Percentiles rank a stretch among this genome's conserved stretches.
Conservation (phyloP, 2,329 filamentous ascomycete genomes). For the Colletotrichum sp. region DNA sequence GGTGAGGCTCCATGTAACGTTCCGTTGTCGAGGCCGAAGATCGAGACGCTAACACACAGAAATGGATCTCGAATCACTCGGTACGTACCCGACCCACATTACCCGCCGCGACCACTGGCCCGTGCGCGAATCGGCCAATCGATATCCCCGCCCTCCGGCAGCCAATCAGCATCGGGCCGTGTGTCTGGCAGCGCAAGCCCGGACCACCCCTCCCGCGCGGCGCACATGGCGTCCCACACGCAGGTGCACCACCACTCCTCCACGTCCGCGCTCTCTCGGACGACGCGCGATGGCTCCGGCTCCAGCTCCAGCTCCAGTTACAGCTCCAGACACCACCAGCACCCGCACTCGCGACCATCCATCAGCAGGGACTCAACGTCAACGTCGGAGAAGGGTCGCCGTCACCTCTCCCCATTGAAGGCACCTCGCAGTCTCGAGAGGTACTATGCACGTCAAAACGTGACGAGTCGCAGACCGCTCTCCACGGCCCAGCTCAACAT, state of each 20-base stretch:
- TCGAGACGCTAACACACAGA: slow-evolving; percentile 10
- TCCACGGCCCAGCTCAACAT: slow-evolving; percentile 42
- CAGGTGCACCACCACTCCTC: neutral
- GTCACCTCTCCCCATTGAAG: slow-evolving; percentile 24
- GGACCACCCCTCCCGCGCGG: slow-evolving; percentile 1
- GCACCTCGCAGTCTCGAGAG: slow-evolving; percentile 21
- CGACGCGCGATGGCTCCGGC: slow-evolving; percentile 3
- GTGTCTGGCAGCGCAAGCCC: neutral
- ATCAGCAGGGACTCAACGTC: slow-evolving; percentile 1
- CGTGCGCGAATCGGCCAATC: slow-evolving; percentile 3
- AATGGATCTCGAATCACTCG: neutral
- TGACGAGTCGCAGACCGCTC: slow-evolving; percentile 30
- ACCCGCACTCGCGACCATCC: neutral
- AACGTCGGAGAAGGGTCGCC: slow-evolving; percentile 13
- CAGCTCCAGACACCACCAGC: neutral
- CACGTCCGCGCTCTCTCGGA: neutral
- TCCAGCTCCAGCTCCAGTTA: neutral
- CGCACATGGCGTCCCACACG: slow-evolving; percentile 14
- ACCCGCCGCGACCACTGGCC: neutral
- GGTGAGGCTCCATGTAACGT: slow-evolving; percentile 23
- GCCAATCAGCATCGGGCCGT: slow-evolving; percentile 1
- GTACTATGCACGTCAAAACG: slow-evolving; percentile 28
- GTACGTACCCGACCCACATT: neutral
- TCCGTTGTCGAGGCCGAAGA: slow-evolving; percentile 17
- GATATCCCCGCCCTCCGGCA: neutral